Base-by-base conservation (phyloP, 2,329 filamentous ascomycete species). In the Neurospora sp. region DNA sequence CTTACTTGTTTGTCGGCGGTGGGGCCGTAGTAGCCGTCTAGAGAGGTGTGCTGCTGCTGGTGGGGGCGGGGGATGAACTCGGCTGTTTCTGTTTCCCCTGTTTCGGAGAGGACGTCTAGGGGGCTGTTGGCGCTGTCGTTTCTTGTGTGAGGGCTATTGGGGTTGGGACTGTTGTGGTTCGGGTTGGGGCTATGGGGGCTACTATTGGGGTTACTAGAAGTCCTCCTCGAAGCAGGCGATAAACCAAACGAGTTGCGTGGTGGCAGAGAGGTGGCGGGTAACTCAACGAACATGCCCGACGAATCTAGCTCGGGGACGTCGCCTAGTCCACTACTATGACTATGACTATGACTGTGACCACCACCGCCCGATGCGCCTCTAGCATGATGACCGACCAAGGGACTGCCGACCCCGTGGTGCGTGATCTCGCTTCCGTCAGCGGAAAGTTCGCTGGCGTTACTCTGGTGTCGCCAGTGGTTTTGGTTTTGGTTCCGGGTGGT, bases 401-500 rank as follows among this genome's bases (percentile, higher is more conserved):
- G 71, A 12, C 70, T 75, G 11, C 73, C 74, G 8, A 73, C 57
- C 1, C 69, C 72, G 11, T n/a, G 73, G 11, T n/a, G 73, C 17
- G 72, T 74, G n/a, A 74, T 73, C 4, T 76, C 75, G 68, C 77
- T 76, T 62, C 79, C 80, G 57, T 80, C 80, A 4, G 79, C 75
- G 0, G 76, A 79, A 1, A 75, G 72, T 66, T 85, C 83, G 62
- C 83, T 85, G 5, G 80, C 78, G 71, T 83, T 80, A 75, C 83
- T 85, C 65, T 75, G 75, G 6, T 83, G 77, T 2, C 83, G 81
- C 66, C 78, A 77, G 68, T 84, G 28, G 28, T 28, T 28, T 28
- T 28, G 28, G 28, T 28, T 28, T 28, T 28, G 52, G 52, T 62
- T 62, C 1, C 52, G 52, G 67, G 75, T 72, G 8, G 75, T 72